A percentile compares a stretch with the other conserved stretches of the same genome.
phyloP scores from a whole-genome alignment of 148 eudicot species.

The Mesembryanthemum crystallinum region DNA sequence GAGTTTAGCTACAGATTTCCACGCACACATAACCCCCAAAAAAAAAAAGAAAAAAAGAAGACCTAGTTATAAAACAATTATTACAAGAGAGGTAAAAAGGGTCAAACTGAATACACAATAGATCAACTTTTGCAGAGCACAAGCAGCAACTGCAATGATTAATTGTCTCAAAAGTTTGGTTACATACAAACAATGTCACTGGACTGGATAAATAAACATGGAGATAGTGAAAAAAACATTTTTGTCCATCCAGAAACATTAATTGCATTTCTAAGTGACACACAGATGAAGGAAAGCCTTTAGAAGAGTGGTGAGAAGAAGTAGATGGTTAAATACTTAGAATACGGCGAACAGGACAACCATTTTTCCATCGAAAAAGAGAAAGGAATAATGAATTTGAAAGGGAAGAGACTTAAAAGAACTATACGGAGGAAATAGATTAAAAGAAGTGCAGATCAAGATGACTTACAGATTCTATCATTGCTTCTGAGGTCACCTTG shows the following conservation, averaged over 20 bases:
- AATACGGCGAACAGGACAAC: background rate
- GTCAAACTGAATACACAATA: no score
- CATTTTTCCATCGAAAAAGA: background rate
- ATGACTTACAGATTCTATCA: constrained; percentile 64
- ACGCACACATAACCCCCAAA: no score
- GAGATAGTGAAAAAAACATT: background rate
- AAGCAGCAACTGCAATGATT: background rate
- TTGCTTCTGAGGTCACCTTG: constrained; percentile 50
- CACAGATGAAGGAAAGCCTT: background rate
- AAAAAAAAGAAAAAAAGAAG: constrained; percentile 8
- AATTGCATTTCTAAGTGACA: background rate
- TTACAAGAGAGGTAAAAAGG: background rate
- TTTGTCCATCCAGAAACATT: background rate
- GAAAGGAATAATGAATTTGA: no score
- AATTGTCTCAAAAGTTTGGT: background rate
- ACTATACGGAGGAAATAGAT: background rate
- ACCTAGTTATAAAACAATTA: no score
- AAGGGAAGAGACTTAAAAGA: background rate
- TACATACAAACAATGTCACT: background rate
- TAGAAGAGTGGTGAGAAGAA: background rate
- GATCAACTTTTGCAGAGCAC: background rate
- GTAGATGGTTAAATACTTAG: background rate
- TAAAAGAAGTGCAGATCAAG: constrained; percentile 4
- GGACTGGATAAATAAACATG: background rate
- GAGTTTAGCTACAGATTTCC: constrained; percentile 49